phyloP scores from a whole-genome alignment of 257 asterid genomes.

The Salvia rosmarinus region DNA sequence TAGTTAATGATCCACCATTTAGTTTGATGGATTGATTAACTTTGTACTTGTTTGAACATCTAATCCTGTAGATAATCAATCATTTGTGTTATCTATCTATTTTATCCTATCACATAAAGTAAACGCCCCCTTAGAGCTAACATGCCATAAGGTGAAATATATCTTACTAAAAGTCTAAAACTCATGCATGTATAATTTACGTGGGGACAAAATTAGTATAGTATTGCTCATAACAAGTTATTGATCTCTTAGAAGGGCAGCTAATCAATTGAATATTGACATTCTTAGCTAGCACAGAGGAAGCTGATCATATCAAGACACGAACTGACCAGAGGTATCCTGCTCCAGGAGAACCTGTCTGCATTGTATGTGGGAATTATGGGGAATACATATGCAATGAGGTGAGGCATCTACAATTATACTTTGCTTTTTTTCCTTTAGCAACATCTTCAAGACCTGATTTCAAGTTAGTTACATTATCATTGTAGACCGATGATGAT shows the following conservation, averaged over 20 bases:
- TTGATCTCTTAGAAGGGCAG: constrained; percentile 24
- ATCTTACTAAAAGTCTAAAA: constrained; percentile 24
- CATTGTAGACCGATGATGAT: constrained; percentile 73
- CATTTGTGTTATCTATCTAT: too few relatives aligned
- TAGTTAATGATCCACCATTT: too few relatives aligned
- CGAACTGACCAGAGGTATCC: constrained; percentile 77
- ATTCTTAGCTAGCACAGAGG: constrained; percentile 47
- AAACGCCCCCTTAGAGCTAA: too few relatives aligned
- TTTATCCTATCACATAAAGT: too few relatives aligned
- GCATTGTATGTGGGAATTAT: constrained; percentile 78
- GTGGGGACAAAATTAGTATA: constrained; percentile 8
- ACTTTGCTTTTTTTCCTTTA: constrained; percentile 14
- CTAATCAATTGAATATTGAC: constrained; percentile 26
- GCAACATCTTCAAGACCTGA: constrained; percentile 17
- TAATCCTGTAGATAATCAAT: too few relatives aligned
- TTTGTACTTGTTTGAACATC: too few relatives aligned
- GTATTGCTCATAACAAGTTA: background rate
- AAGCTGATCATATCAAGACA: constrained; percentile 55
- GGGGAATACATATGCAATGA: constrained; percentile 91
- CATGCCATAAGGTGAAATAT: background rate
- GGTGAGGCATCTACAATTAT: constrained; percentile 46
- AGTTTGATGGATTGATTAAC: too few relatives aligned
- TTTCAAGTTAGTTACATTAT: constrained; percentile 29
- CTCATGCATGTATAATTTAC: background rate
- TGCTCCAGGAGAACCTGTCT: constrained; percentile 76